These are phyloP conservation scores for Thraustotheca clavata DNA, from an alignment of 352 stramenopile species.

Conservation along the genomic window DNA sequence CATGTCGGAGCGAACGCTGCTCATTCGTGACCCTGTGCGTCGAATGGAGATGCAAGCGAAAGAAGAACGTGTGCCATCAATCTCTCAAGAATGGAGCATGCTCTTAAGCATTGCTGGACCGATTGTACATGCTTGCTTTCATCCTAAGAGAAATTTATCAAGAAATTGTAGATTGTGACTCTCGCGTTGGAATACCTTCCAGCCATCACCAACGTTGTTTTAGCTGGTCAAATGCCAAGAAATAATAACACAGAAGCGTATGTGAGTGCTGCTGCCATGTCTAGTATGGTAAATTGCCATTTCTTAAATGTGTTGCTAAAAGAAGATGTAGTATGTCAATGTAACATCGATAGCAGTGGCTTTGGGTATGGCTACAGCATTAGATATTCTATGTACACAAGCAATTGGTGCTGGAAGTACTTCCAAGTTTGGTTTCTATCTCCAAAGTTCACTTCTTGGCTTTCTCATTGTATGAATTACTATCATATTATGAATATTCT, in stretches of 20 bases:
- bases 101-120: background rate
- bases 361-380: slow-evolving; percentile 67
- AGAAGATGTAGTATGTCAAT: slow-evolving; percentile 53
- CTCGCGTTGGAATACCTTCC: slow-evolving; percentile 57
- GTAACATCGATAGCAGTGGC: slow-evolving; percentile 60
- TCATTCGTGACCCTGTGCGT: background rate
- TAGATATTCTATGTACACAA: slow-evolving; percentile 83
- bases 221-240: slow-evolving; percentile 47
- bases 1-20: slow-evolving; percentile 1
- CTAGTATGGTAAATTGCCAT: slow-evolving; percentile 47
- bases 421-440: slow-evolving; percentile 71
- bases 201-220: slow-evolving; percentile 48
- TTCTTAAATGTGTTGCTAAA: too few relatives aligned
- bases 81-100: background rate
- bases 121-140: background rate
- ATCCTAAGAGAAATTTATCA: background rate
- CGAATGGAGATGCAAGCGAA: background rate
- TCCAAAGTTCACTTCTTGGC: slow-evolving; percentile 62
- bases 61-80: background rate
- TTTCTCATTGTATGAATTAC: slow-evolving; percentile 26
- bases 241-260: slow-evolving; percentile 35
- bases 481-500: background rate
- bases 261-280: slow-evolving; percentile 52
- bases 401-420: slow-evolving; percentile 63
- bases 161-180: slow-evolving; percentile 31